Conservation (phyloP, 257 asterid species). For the Gentiana dahurica region DNA sequence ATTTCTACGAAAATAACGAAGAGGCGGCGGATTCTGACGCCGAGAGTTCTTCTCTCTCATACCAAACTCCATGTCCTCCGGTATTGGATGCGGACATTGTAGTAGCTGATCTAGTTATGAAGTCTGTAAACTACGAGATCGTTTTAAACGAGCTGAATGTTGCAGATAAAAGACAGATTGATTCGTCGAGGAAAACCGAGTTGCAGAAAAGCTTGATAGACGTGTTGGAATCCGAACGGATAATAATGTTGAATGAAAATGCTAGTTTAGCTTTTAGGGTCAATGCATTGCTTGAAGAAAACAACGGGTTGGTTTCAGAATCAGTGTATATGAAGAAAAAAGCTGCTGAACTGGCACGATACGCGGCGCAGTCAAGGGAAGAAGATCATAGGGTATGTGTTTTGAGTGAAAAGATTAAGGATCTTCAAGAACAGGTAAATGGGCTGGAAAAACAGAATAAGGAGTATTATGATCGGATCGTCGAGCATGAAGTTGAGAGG, state of each 20-base stretch:
- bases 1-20: constrained; percentile 24
- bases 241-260: constrained; percentile 73
- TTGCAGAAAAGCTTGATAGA: constrained; percentile 81
- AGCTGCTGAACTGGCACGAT: constrained; percentile 84
- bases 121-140: constrained; percentile 58
- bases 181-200: constrained; percentile 63
- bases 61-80: constrained; percentile 30
- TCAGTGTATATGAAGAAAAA: constrained; percentile 70
- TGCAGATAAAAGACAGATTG: constrained; percentile 42
- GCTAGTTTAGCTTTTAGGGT: constrained; percentile 61
- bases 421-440: constrained; percentile 76
- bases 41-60: constrained; percentile 53
- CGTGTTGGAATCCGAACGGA: constrained; percentile 83
- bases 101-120: constrained; percentile 62
- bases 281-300: constrained; percentile 63
- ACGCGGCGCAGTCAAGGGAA: constrained; percentile 57
- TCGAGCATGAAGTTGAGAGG: constrained; percentile 36
- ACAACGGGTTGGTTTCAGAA: constrained; percentile 67
- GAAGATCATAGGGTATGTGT: constrained; percentile 78
- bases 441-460: constrained; percentile 84
- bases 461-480: constrained; percentile 64
- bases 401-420: constrained; percentile 89
- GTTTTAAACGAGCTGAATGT: constrained; percentile 37
- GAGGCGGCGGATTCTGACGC: constrained; percentile 66
- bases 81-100: constrained; percentile 43